These are phyloP conservation scores for Candida pseudoglaebosa DNA, from an alignment of 805 yeast genomes.

Conservation along the genomic window DNA sequence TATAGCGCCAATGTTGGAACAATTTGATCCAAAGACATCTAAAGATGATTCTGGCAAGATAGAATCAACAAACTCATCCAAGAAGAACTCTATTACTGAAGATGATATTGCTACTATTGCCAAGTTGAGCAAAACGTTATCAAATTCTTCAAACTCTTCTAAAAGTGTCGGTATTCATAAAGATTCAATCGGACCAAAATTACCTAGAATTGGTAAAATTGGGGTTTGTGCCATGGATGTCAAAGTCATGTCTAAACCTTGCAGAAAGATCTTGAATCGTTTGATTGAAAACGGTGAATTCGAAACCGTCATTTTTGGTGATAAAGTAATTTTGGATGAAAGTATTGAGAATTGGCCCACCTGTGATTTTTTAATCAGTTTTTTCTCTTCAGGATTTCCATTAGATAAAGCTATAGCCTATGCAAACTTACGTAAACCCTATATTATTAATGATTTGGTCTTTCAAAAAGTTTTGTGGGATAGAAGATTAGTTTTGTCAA, in stretches of 20 bases:
- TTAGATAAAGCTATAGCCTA: conserved; percentile 91
- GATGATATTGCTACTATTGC: conserved; percentile 5
- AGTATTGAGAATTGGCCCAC: conserved; percentile 97
- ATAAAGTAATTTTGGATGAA: conserved; percentile 93
- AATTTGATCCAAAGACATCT: conserved; percentile 64
- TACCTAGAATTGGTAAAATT: conserved; percentile 81
- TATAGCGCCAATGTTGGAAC: conserved; percentile 73
- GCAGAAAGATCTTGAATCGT: conserved; percentile 83
- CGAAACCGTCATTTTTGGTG: conserved; percentile 95
- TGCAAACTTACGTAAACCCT: conserved; percentile 86
- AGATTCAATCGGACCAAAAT: conserved; percentile 43
- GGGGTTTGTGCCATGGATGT: conserved; percentile 99
- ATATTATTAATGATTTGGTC: conserved; percentile 77
- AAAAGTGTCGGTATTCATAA: conserved; percentile 27
- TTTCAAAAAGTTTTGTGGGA: conserved; percentile 98
- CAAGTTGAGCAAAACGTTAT: conserved; percentile 32
- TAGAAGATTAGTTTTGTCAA: conserved; percentile 77
- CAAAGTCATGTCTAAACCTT: conserved; percentile 93
- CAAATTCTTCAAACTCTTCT: conserved; percentile 25
- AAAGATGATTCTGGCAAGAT: conserved; percentile 22
- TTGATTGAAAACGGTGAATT: conserved; percentile 91
- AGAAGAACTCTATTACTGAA: conserved; percentile 6
- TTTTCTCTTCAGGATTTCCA: conserved; percentile 96
- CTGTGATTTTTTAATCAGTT: conserved; percentile 90
- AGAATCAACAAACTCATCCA: conserved; percentile 3